Base-by-base conservation (phyloP, 2,329 filamentous ascomycete genomes). In the Cryphonectria carpinicola region DNA sequence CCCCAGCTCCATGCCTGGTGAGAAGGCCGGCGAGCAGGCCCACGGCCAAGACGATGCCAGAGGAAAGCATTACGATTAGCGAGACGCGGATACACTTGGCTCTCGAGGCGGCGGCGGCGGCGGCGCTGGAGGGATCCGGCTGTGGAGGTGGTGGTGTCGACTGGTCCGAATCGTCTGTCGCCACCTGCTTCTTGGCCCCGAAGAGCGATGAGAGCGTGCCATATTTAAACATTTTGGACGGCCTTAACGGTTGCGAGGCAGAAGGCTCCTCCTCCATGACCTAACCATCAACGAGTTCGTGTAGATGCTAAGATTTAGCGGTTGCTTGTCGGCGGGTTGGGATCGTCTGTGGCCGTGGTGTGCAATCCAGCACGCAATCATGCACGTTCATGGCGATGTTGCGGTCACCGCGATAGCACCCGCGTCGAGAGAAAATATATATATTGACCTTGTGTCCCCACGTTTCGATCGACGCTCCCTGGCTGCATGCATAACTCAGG, bases 1-100 rank as follows among this genome's bases (percentile, higher is more conserved):
- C 65, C 32, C 35, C 37, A 4, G 64, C 70, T 7, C 46, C 7
- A 17, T 67, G 68, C 14, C 70, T 58, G 8, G 70, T 72, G 52
- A 72, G 54, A 5, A 72, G 68, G 37, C 70, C 70, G 61, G 70
- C 67, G 10, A 72, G 41, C 61, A 72, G 56, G 52, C 70, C 68
- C 3, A 72, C 61, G 60, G 65, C 60, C 68, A 72, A n/a, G 17
- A 62, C 46, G 22, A 72, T 56, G 22, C 37, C 66, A 6, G 65
- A 65, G 49, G 58, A 43, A 49, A 63, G 62, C 70, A 72, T 72
- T 60, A 72, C 49, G 65, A 70, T 65, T 58, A 70, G 22, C 19
- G 69, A 49, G 25, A 68, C 35, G 66, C 66, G 66, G 19, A 67
- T 54, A 32, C 70, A 72, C 25, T 58, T 46, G 35, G 60, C 60